Base-by-base conservation (phyloP, 2,329 filamentous ascomycete species). In the Xylariaceae sp. region DNA sequence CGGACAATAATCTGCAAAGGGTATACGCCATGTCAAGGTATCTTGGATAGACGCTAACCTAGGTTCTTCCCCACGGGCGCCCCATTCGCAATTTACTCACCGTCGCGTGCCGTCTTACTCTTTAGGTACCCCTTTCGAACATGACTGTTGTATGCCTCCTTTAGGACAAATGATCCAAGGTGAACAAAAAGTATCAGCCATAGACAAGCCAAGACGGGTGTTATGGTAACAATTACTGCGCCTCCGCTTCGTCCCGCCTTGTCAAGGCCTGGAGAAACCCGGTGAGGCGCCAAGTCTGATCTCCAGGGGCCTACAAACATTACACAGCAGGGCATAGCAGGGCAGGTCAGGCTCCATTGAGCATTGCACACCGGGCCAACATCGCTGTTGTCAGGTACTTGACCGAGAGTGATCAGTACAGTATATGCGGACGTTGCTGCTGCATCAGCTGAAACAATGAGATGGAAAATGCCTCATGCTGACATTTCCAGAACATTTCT, bases 41-140 rank as follows among this genome's bases (percentile, higher is more conserved):
- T 40, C 48, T 57, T 37, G 14, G 32, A 10, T 37, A 37, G 5
- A 16, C 3, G 3, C 6, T 20, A 54, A 57, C 60, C 60, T 57
- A 59, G 61, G 56, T 61, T 63, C 18, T 63, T 63, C 61, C 61
- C 61, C 61, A 60, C 61, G 61, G 40, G 40, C 46, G 48, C 56
- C 61, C 56, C 55, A 53, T 43, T 54, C n/a, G 23, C 23, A 48
- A n/a, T 37, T 43, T 48, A 40, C 56, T 63, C 59, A 51, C 54
- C 56, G 59, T 63, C 61, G 59, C 61, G 61, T 63, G 61, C 52
- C 48, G 46, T 59, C 56, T 63, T 63, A 56, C 61, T 56, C 50
- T 54, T 63, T 60, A 16, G 53, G 52, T 32, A 47, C 45, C 49
- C 50, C 5, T 37, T 37, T 37, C 32, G 32, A 37, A 10, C 12